These are phyloP conservation scores for Leccinellum albellum DNA, from an alignment of 768 basidiomycete genomes.

Conservation along the genomic window DNA sequence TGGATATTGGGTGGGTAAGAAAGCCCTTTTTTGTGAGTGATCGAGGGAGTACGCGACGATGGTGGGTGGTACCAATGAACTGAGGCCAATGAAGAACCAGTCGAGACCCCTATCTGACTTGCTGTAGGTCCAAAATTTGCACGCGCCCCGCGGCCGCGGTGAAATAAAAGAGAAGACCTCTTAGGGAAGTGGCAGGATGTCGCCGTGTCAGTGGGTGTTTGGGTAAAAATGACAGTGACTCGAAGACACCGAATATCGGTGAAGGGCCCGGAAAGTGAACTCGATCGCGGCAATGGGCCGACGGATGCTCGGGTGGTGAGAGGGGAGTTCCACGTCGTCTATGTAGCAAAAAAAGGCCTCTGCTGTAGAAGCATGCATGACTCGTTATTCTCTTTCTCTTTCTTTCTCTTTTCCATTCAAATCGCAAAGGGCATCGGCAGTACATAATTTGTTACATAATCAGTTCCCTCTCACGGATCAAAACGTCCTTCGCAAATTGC, in stretches of 20 bases:
- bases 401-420: neutral
- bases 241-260: neutral
- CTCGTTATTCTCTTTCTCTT: too few relatives aligned
- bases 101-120: neutral
- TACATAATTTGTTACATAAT: constrained; percentile 17
- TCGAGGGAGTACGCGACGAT: neutral
- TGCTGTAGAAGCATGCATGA: neutral
- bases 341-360: neutral
- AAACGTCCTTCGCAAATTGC: neutral
- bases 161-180: neutral
- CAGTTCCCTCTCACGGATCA: neutral
- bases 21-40: neutral
- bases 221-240: neutral
- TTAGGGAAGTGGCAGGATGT: neutral
- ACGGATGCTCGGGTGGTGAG: neutral
- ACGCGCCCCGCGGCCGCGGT: neutral
- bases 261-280: neutral
- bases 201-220: neutral
- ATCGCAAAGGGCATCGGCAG: neutral
- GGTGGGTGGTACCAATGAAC: neutral
- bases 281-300: neutral
- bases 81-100: neutral
- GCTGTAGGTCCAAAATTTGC: constrained; percentile 4
- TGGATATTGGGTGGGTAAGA: neutral
- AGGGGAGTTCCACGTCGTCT: neutral